Conservation (phyloP, 768 basidiomycete genomes). For the Basidioascus undulatus region DNA sequence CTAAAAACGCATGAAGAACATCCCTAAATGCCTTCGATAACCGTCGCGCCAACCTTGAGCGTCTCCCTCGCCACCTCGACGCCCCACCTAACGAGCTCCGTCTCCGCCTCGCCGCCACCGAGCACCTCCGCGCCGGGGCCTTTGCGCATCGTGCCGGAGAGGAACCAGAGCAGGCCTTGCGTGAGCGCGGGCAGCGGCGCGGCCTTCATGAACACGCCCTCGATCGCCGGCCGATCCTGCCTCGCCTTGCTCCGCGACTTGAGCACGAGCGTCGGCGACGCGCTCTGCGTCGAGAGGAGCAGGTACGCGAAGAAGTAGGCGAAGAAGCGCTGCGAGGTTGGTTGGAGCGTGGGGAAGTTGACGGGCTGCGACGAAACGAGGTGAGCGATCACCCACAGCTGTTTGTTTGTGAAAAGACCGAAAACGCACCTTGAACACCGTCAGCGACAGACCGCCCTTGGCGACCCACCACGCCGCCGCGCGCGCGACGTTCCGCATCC, state of each 20-base stretch:
- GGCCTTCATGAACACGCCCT: conserved; percentile 57
- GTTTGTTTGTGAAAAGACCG: background rate
- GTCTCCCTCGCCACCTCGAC: conserved; percentile 42
- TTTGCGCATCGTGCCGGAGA: conserved; percentile 25
- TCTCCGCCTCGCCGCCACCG: conserved; percentile 19
- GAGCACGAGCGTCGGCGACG: conserved; percentile 34
- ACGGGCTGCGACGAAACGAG: conserved; percentile 35
- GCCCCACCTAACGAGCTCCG: conserved; percentile 37
- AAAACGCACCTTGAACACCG: conserved; percentile 50
- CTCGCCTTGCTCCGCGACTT: conserved; percentile 12
- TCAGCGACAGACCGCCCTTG: conserved; percentile 47
- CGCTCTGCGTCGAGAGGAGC: conserved; percentile 47
- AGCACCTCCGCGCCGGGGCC: conserved; percentile 12
- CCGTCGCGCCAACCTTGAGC: conserved; percentile 20
- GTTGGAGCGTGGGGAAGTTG: conserved; percentile 53
- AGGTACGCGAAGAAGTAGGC: conserved; percentile 40
- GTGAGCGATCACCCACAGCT: background rate
- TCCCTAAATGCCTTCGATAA: background rate
- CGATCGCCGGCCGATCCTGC: conserved; percentile 32
- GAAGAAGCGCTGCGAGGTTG: conserved; percentile 40
- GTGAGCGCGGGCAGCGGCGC: conserved; percentile 38
- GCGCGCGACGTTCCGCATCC: conserved; percentile 47
- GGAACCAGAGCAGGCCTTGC: conserved; percentile 51
- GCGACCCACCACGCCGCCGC: conserved; percentile 87
- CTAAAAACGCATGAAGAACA: too few species aligned